Evolutionary conservation across 2,329 filamentous ascomycete genomes (phyloP).

Genomic region (Ilyonectria robusta): DNA sequence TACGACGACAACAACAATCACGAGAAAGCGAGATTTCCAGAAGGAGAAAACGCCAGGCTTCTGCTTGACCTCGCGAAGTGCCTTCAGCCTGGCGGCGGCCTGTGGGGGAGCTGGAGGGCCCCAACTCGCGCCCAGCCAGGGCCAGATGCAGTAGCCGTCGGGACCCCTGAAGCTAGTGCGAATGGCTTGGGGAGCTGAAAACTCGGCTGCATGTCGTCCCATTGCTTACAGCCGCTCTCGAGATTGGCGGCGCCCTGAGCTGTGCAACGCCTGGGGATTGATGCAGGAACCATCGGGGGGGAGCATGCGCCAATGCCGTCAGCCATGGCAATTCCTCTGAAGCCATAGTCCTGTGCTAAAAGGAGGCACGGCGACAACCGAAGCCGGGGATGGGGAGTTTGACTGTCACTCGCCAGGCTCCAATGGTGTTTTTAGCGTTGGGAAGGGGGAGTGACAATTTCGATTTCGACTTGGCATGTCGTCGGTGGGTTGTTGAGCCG

Average conservation of each 20-base stretch:
- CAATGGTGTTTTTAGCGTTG: conserved; percentile 23
- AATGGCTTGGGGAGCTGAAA: conserved; percentile 40
- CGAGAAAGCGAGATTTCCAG: conserved; percentile 23
- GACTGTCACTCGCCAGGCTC: conserved; percentile 1
- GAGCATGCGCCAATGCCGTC: neutral
- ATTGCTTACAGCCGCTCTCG: neutral
- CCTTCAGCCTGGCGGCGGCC: conserved; percentile 16
- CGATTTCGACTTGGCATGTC: conserved; percentile 16
- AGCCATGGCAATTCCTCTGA: neutral
- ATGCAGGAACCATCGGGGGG: conserved; percentile 6
- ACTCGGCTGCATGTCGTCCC: conserved; percentile 28
- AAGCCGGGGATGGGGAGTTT: neutral
- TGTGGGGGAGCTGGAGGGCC: conserved; percentile 30
- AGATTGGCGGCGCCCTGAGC: neutral
- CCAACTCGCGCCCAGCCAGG: conserved; percentile 34
- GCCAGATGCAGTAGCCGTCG: conserved; percentile 36
- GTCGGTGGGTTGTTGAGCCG: conserved; percentile 25
- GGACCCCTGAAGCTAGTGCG: conserved; percentile 45
- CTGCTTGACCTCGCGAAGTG: conserved; percentile 26
- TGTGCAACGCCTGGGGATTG: neutral
- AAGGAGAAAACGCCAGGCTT: conserved; percentile 22
- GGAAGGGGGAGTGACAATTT: conserved; percentile 9
- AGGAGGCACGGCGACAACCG: neutral
- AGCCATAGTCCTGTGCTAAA: neutral
- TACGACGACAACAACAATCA: conserved; percentile 1